phyloP scores from a whole-genome alignment of 345 rosid genomes.

The Microthlaspi erraticum region DNA sequence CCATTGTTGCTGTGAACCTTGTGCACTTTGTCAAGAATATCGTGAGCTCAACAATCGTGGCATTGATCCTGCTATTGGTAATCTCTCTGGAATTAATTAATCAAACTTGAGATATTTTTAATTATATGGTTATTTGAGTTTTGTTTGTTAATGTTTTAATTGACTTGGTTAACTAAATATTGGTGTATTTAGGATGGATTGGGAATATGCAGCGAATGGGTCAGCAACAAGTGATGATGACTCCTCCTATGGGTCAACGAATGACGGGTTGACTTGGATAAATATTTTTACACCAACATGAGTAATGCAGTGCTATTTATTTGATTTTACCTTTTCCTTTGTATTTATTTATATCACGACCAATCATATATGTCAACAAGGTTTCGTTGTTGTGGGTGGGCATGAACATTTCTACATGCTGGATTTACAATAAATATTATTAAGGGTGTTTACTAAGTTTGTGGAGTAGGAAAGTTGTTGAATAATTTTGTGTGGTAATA shows the following conservation, averaged over 20 bases:
- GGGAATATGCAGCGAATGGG: slow-evolving; percentile 34
- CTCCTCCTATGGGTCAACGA: slow-evolving; percentile 44
- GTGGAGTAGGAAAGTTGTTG: too few species aligned
- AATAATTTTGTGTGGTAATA: too few species aligned
- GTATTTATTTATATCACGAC: not conserved
- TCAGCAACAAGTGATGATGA: slow-evolving; percentile 44
- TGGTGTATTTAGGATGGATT: slow-evolving; percentile 41
- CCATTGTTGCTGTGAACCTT: slow-evolving; percentile 52
- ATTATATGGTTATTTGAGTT: not conserved
- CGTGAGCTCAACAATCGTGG: slow-evolving; percentile 60
- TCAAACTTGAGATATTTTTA: not conserved
- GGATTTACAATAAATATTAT: not conserved
- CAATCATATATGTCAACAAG: slow-evolving; percentile 27
- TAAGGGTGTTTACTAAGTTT: too few species aligned
- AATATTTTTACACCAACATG: slow-evolving; percentile 6
- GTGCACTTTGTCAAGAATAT: slow-evolving; percentile 61
- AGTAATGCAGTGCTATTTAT: not conserved
- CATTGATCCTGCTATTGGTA: slow-evolving; percentile 56
- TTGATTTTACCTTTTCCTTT: not conserved
- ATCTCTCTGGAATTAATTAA: not conserved
- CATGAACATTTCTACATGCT: slow-evolving; percentile 12
- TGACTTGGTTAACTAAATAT: not conserved
- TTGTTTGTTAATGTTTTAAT: not conserved
- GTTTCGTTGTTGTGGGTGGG: slow-evolving; percentile 30
- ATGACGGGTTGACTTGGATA: slow-evolving; percentile 38